These are phyloP conservation scores for Ophiostoma quercus DNA, from an alignment of 2,329 filamentous ascomycete genomes.

Conservation along the genomic window DNA sequence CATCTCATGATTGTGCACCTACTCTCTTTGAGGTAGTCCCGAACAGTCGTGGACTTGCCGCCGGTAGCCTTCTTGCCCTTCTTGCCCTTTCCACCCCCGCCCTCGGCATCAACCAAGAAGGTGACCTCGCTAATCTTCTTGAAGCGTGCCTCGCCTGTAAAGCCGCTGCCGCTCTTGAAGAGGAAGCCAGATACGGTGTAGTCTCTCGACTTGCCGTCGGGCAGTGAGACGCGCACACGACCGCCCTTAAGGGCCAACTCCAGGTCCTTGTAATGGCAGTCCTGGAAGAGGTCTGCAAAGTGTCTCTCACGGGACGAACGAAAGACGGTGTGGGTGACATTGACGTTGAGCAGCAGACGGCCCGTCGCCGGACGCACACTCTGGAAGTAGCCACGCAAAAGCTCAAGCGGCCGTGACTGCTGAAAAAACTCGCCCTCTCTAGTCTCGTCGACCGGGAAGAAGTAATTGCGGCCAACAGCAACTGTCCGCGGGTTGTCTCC, in stretches of 20 bases:
- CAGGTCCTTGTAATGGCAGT: constrained; percentile 19
- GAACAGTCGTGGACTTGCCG: constrained; percentile 14
- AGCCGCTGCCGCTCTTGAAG: constrained; percentile 3
- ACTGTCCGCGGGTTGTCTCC: constrained; percentile 11
- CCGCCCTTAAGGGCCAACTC: constrained; percentile 21
- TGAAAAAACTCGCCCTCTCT: constrained; percentile 32
- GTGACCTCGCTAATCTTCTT: constrained; percentile 22
- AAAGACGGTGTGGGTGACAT: constrained; percentile 52
- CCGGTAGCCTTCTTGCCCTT: constrained; percentile 18
- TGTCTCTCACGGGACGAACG: constrained; percentile 29
- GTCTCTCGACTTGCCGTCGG: constrained; percentile 32
- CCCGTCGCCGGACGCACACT: constrained; percentile 51
- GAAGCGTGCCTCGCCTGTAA: constrained; percentile 7
- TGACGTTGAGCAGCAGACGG: constrained; percentile 50
- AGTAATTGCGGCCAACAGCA: constrained; percentile 45
- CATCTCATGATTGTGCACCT: background rate
- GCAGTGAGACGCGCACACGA: constrained; percentile 33
- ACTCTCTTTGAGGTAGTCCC: constrained; percentile 24
- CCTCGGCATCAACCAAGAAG: constrained; percentile 9
- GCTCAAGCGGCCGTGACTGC: constrained; percentile 29
- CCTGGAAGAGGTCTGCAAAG: constrained; percentile 22
- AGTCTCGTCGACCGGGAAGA: constrained; percentile 41
- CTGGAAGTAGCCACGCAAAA: constrained; percentile 52
- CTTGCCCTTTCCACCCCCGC: constrained; percentile 17
- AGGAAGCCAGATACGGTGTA: constrained; percentile 32